These are phyloP conservation scores for Psidium friedrichsthalianum DNA, from an alignment of 345 rosid species.

Conservation along the genomic window DNA sequence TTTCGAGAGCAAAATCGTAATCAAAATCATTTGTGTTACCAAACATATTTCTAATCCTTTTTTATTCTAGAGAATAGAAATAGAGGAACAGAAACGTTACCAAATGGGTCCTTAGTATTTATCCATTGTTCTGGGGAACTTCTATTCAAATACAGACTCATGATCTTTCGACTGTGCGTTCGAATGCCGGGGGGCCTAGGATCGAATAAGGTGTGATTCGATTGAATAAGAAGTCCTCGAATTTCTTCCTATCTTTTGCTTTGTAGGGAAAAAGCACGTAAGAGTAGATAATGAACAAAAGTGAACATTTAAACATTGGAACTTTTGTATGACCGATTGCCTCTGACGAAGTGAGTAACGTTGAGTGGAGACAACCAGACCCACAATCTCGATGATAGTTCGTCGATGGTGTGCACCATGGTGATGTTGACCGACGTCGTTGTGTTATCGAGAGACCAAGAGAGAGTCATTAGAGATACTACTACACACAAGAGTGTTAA, in stretches of 20 bases:
- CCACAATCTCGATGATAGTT: too few species aligned
- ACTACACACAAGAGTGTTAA: too few species aligned
- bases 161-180: too few species aligned
- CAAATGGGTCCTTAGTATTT: not conserved
- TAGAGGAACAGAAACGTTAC: too few species aligned
- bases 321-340: not conserved
- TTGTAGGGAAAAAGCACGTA: not conserved
- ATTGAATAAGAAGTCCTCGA: not conserved
- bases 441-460: too few species aligned
- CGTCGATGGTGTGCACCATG: too few species aligned
- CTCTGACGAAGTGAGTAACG: not conserved
- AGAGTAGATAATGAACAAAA: not conserved
- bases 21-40: too few species aligned
- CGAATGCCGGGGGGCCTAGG: not conserved
- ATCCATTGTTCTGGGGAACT: not conserved
- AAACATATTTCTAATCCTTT: too few species aligned
- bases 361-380: accelerated
- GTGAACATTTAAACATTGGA: not conserved
- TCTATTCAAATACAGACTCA: not conserved
- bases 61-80: too few species aligned
- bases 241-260: not conserved
- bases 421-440: too few species aligned
- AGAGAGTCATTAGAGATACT: too few species aligned
- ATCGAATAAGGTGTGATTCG: not conserved
- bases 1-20: too few species aligned